Conservation (phyloP, 352 stramenopile species). For the Globisporangium acanthophoron region DNA sequence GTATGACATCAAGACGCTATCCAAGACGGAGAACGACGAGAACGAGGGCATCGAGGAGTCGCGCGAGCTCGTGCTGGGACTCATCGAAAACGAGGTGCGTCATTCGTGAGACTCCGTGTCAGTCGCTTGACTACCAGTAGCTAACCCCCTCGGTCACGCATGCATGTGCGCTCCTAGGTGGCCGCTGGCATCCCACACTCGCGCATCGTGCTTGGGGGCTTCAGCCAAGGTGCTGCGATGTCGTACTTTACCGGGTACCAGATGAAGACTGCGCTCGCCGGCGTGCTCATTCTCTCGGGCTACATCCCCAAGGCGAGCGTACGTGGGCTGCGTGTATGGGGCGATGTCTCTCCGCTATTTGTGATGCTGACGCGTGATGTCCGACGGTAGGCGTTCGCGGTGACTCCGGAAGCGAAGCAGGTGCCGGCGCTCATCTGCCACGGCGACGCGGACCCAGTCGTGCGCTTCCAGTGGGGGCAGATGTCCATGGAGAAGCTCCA, state of each 20-base stretch:
- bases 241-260: constrained; percentile 83
- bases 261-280: constrained; percentile 48
- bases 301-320: constrained; percentile 60
- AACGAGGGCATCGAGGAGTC: constrained; percentile 88
- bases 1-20: constrained; percentile 93
- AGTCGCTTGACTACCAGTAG: too few relatives aligned
- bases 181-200: constrained; percentile 68
- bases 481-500: constrained; percentile 59
- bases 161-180: constrained; percentile 12
- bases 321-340: background rate
- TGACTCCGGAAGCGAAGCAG: constrained; percentile 41
- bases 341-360: too few relatives aligned
- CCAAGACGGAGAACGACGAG: constrained; percentile 81
- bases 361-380: too few relatives aligned
- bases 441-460: constrained; percentile 56
- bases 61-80: constrained; percentile 45
- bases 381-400: constrained; percentile 27
- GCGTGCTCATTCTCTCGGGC: constrained; percentile 64
- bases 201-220: constrained; percentile 92
- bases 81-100: constrained; percentile 79
- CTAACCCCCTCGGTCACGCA: too few relatives aligned
- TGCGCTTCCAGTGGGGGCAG: constrained; percentile 55
- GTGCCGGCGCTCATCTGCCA: constrained; percentile 79
- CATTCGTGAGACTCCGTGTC: too few relatives aligned
- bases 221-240: constrained; percentile 91